Evolutionary conservation across 306 rosid species (phyloP), one percentile per base, ranked within the genome.

Genomic region (Vigna mungo): DNA sequence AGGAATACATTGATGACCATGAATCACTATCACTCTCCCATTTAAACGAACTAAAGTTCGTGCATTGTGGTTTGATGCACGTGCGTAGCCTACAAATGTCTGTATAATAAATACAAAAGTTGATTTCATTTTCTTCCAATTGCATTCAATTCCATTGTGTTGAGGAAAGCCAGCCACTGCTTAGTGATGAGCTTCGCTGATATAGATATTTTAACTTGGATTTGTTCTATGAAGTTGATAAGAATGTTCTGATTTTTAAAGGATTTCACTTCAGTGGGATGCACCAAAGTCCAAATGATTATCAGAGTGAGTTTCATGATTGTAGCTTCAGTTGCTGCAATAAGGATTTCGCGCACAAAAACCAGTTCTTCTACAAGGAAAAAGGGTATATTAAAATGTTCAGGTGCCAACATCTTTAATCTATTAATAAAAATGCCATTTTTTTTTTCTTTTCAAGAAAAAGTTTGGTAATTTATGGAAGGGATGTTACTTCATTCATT

Each of bases 221-320:
- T 71, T 20, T 49, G 23, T 16, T 18, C 4, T 9, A 6, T 65
- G 51, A 23, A 30, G 49, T 49, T 15, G 82, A 77, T 82, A 72
- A 79, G 81, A 80, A 64, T 51, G 76, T 34, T 69, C 60, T 81
- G 87, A 78, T 44, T 47, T 64, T 58, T 78, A 78, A 78, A 66
- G 20, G 53, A 77, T 39, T 79, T 43, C 32, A 37, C 47, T 37
- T 65, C 46, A 48, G 62, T 72, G 36, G 37, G 37, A 53, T 54
- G 81, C 74, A 39, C 55, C 68, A 30, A 71, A 44, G 21, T 72
- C 4, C 61, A 54, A 58, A 18, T 86, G 88, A 46, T 86, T 36
- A 70, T 88, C 84, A 82, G 46, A 86, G 83, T 82, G 17, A 82
- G 87, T 84, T 82, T 84, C 79, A 67, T 84, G 44, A 81, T 75